Base-by-base conservation (phyloP, 1,284 basidiomycete species). In the Trichosporon asahii region DNA sequence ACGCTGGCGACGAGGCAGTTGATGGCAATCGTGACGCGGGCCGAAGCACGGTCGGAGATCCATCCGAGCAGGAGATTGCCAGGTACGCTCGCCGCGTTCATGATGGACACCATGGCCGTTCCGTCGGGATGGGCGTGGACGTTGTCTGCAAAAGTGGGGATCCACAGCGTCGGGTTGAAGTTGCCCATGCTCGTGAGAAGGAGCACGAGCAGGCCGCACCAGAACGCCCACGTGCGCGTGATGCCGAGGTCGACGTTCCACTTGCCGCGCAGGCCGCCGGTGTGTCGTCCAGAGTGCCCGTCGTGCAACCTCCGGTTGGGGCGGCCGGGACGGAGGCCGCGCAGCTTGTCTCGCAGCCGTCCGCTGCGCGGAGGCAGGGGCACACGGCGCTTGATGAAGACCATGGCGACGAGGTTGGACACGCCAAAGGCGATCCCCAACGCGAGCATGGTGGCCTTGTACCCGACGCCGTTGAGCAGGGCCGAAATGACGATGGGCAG, bases 151-250 rank as follows among this genome's bases (percentile, higher is more conserved):
- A 78, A 84, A 0, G 80, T 75, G 7, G 83, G 83, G 12, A 84
- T 74, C 76, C 79, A 84, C 18, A 84, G 70, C 11, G 73, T 77
- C 0, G 83, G 83, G 60, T 82, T 73, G 63, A 84, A 84, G 69
- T 82, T 83, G 53, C 81, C 82, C 44, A 82, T 61, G 55, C 77
- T 78, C 0, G 80, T 81, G 25, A 82, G 65, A 3, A 82, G 68
- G 31, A 83, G 80, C 1, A 77, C 77, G 2, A 71, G 68, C 2
- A 69, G 60, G 35, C 80, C 82, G 14, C 77, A 73, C 61, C 76
- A 79, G 37, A 82, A 75, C 9, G 76, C 67, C 25, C 66, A 68
- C 1, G 74, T 74, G 31, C 66, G 70, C 18, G 78, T 37, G 68
- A 83, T 77, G 1, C 63, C 60, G 61, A 72, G 73, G 55, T 79